These are phyloP conservation scores for Dryas octopetala DNA, from an alignment of 306 rosid genomes.

Conservation along the genomic window DNA sequence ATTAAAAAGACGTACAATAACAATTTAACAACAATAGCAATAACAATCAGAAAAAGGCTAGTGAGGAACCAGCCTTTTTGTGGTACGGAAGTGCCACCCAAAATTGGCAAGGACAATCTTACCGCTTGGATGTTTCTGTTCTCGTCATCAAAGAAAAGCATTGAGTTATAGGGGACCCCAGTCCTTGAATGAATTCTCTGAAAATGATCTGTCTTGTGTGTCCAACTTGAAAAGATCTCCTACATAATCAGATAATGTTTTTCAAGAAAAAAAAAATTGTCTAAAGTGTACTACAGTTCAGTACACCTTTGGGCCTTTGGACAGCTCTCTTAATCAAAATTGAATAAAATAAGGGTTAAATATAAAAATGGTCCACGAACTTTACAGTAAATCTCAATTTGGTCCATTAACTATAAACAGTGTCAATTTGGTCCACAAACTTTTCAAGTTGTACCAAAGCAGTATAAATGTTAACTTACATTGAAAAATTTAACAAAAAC, in stretches of 20 bases:
- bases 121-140: slow-evolving; percentile 59
- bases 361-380: too few relatives aligned
- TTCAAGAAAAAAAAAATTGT: neutral
- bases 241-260: slow-evolving; percentile 27
- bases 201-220: slow-evolving; percentile 74
- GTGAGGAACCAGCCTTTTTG: neutral
- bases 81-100: neutral
- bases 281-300: neutral
- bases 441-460: too few relatives aligned
- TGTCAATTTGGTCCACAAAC: too few relatives aligned
- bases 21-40: neutral
- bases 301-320: neutral
- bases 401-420: too few relatives aligned
- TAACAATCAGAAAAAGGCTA: neutral
- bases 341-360: neutral
- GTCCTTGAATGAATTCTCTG: slow-evolving; percentile 59
- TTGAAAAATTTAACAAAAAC: too few relatives aligned
- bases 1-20: neutral
- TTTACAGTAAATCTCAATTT: too few relatives aligned
- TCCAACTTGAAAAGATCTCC: slow-evolving; percentile 77
- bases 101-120: slow-evolving; percentile 6
- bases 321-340: neutral
- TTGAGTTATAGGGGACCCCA: slow-evolving; percentile 58
- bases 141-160: slow-evolving; percentile 81
- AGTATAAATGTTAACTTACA: too few relatives aligned